Evolutionary conservation across 75 land plant genomes (phyloP).

Genomic region (Adiantum capillusveneris): DNA sequence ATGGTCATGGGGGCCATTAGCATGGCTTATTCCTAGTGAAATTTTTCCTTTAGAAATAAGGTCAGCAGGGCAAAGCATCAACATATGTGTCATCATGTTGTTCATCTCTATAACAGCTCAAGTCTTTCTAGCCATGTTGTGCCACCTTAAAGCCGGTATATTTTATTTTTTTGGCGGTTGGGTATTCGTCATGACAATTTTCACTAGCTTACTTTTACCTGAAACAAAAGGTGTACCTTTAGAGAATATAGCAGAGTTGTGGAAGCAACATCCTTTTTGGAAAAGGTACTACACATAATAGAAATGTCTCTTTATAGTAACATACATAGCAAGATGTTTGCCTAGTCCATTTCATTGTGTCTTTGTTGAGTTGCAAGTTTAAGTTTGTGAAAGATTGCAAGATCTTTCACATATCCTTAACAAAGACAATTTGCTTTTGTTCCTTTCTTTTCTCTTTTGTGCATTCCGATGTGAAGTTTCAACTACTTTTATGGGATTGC

Average conservation of each 20-base stretch:
- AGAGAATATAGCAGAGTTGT: slow-evolving; percentile 60
- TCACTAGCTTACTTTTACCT: slow-evolving; percentile 52
- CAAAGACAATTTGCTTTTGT: too few species aligned
- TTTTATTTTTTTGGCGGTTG: slow-evolving; percentile 64
- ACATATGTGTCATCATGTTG: slow-evolving; percentile 45
- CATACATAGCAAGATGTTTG: too few species aligned
- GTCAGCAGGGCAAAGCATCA: slow-evolving; percentile 70
- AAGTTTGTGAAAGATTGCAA: too few species aligned
- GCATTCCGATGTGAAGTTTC: too few species aligned
- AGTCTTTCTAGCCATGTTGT: slow-evolving; percentile 52
- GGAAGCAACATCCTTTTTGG: slow-evolving; percentile 71
- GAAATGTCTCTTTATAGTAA: too few species aligned
- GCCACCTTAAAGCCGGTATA: slow-evolving; percentile 58
- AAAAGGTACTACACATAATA: slow-evolving; percentile 17
- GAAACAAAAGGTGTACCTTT: slow-evolving; percentile 69
- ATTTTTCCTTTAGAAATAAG: slow-evolving; percentile 75
- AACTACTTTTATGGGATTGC: too few species aligned
- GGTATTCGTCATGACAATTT: slow-evolving; percentile 49
- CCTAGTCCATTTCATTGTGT: too few species aligned
- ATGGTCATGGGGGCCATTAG: slow-evolving; percentile 86
- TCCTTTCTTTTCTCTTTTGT: too few species aligned
- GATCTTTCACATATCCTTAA: too few species aligned
- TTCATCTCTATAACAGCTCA: slow-evolving; percentile 66
- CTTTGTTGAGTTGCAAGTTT: too few species aligned
- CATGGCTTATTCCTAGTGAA: slow-evolving; percentile 77